Conservation (phyloP, 345 rosid genomes). For the Gossypium herbaceum region DNA sequence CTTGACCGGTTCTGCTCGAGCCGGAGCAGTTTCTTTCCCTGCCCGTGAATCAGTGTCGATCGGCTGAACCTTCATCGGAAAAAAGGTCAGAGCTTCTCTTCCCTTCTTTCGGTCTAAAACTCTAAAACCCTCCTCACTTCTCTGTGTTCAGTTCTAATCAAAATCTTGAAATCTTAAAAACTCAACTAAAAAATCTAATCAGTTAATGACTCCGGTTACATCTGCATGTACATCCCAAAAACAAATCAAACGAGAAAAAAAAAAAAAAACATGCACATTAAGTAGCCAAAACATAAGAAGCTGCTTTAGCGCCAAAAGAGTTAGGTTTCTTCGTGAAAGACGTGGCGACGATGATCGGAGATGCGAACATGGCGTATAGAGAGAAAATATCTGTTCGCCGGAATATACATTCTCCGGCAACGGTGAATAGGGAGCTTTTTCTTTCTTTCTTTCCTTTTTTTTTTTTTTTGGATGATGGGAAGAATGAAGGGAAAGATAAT, state of each 20-base stretch:
- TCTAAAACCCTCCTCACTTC: background rate
- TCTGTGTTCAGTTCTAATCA: background rate
- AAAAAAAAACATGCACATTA: slow-evolving; percentile 19
- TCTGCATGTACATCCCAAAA: slow-evolving; percentile 20
- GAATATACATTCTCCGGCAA: slow-evolving; percentile 55
- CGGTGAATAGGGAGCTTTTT: background rate
- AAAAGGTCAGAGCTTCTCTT: slow-evolving; percentile 15
- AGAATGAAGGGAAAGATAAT: slow-evolving; percentile 18
- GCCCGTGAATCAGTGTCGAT: slow-evolving; percentile 41
- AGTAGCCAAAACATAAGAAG: background rate
- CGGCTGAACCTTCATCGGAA: slow-evolving; percentile 74
- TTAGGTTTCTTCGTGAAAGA: slow-evolving; percentile 47
- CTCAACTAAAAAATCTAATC: slow-evolving; percentile 5
- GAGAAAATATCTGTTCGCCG: slow-evolving; percentile 21
- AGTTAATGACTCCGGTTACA: background rate
- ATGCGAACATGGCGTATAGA: slow-evolving; percentile 40
- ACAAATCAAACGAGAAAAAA: background rate
- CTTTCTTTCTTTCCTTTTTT: background rate
- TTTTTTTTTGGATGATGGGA: slow-evolving; percentile 18
- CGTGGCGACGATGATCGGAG: slow-evolving; percentile 67
- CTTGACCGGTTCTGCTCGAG: slow-evolving; percentile 43
- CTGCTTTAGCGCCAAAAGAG: slow-evolving; percentile 21
- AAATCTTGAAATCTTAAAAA: background rate
- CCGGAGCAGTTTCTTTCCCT: slow-evolving; percentile 20
- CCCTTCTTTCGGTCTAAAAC: background rate